Evolutionary conservation across 2,329 filamentous ascomycete genomes (phyloP), one percentile per base, ranked within the genome.

Genomic region (Cryoendolithus antarcticus): DNA sequence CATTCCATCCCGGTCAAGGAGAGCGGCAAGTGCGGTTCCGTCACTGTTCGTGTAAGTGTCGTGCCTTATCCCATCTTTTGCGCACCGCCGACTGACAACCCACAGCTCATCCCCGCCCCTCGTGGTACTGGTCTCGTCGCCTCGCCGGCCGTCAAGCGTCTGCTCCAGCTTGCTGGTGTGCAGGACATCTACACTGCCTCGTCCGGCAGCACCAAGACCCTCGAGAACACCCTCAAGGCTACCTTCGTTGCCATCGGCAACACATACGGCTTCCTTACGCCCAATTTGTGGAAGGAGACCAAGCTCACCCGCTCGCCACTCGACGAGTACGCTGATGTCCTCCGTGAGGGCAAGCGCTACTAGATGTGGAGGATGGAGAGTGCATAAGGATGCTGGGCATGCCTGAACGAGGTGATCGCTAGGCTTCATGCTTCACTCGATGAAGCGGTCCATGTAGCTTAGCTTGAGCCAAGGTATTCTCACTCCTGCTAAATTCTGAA

Each of bases 221-320:
- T 98, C 64, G 91, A 98, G 80, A 98, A 98, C 79, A 98, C 91
- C 59, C 84, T 98, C 69, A 98, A 98, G 82, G 91, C 91, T 53
- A 95, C 86, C 57, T 98, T 98, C 72, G 79, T 85, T 54, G 91
- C 91, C 63, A 91, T 98, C 64, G 86, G 85, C 67, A 94, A 95
- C 81, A 91, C 88, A 65, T 98, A 98, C 77, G 91, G 88, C 62
- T 98, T 96, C 86, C 76, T 98, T 56, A 98, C 91, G 51, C 91
- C 91, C 69, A 94, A 95, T 74, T 72, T 98, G 66, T 98, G 91
- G 91, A 89, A 86, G 72, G 89, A 96, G 75, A 95, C 84, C 55
- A 93, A 94, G 77, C 81, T 96, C 63, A 79, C 82, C 69, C 74
- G 85, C 66, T 86, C 77, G 71, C 91, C 91, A 60, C 75, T 98